phyloP scores from a whole-genome alignment of 805 yeast genomes.

The Ogataea zsoltii region DNA sequence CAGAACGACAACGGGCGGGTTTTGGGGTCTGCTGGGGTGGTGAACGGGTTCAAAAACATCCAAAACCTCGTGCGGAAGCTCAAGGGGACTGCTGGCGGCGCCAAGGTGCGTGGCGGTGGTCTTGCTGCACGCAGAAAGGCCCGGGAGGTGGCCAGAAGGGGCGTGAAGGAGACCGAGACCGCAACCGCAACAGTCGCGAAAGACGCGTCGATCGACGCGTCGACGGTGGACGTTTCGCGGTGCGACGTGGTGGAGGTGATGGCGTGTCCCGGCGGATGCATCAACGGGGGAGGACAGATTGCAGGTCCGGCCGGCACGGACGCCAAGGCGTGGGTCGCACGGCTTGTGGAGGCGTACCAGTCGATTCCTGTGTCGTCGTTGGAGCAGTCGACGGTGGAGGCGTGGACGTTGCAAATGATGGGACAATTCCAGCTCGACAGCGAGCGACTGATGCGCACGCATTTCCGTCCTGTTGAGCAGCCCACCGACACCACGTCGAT shows the following conservation, averaged over 20 bases:
- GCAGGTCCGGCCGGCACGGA: constrained; percentile 42
- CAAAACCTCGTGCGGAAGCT: constrained; percentile 89
- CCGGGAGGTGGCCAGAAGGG: constrained; percentile 31
- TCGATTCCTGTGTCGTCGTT: constrained; percentile 28
- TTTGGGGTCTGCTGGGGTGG: constrained; percentile 60
- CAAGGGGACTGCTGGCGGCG: constrained; percentile 32
- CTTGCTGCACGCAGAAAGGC: constrained; percentile 47
- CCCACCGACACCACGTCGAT: constrained; percentile 50
- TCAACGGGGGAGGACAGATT: constrained; percentile 95
- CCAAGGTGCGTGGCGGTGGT: constrained; percentile 24
- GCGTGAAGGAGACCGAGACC: background rate
- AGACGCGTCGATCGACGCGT: constrained; percentile 6
- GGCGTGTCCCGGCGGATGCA: constrained; percentile 99
- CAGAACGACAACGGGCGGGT: constrained; percentile 33
- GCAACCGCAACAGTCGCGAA: no score
- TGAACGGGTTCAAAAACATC: constrained; percentile 92
- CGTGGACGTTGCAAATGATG: constrained; percentile 40
- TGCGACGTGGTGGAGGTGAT: constrained; percentile 89
- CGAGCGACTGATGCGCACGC: constrained; percentile 44
- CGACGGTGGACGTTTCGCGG: constrained; percentile 53
- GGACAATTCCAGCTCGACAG: constrained; percentile 28
- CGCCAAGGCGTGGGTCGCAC: constrained; percentile 45
- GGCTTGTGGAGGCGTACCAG: constrained; percentile 38
- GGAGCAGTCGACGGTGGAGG: constrained; percentile 5
- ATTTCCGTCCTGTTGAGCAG: constrained; percentile 52